A percentile compares a stretch with the other conserved stretches of the same genome.
These are phyloP conservation scores for Ophiostoma piceae DNA, from an alignment of 2,329 filamentous ascomycete species.

Conservation along the genomic window DNA sequence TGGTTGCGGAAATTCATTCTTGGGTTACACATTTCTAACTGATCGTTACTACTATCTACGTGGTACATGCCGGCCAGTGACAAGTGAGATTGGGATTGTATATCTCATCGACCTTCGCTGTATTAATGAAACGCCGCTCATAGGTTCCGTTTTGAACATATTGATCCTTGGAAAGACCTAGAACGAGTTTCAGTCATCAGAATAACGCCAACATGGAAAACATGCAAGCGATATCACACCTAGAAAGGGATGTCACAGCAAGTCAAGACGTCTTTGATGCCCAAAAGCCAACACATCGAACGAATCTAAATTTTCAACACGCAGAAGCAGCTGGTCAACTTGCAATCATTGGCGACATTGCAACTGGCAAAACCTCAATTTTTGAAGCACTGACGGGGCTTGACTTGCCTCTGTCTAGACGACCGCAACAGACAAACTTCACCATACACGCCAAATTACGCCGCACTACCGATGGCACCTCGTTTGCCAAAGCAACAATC, in stretches of 20 bases:
- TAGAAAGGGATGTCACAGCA: neutral
- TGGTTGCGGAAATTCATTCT: neutral
- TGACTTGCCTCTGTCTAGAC: constrained; percentile 16
- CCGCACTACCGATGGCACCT: neutral
- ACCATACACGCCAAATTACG: constrained; percentile 2
- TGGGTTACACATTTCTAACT: neutral
- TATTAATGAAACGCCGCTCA: neutral
- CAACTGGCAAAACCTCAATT: constrained; percentile 24
- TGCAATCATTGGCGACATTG: constrained; percentile 23
- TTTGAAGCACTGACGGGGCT: constrained; percentile 22
- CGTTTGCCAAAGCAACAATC: constrained; percentile 18
- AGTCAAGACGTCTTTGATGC: neutral
- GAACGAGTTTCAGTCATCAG: neutral
- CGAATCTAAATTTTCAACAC: neutral
- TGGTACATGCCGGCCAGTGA: neutral
- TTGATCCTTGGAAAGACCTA: no score
- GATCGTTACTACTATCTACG: neutral
- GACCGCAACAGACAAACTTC: neutral
- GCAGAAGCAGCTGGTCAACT: constrained; percentile 13
- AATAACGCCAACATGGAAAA: neutral
- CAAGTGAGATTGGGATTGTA: neutral
- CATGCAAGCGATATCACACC: neutral
- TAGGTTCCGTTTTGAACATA: no score
- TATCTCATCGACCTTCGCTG: neutral
- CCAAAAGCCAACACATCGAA: neutral